Evolutionary conservation across 2,329 filamentous ascomycete species (phyloP).

Genomic region (Sclerotiophoma versabilis): DNA sequence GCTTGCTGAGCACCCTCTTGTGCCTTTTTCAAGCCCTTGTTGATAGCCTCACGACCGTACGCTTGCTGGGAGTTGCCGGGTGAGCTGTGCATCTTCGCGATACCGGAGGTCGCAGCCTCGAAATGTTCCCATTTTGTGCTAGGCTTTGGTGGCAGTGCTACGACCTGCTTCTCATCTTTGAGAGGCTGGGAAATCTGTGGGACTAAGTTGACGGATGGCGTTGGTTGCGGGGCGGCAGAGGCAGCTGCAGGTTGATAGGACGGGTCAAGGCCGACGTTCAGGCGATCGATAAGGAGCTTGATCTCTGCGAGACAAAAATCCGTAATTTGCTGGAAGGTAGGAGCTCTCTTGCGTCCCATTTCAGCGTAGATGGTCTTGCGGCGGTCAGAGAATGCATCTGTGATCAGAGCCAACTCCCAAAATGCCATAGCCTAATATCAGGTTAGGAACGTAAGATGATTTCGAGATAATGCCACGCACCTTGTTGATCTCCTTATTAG

Average conservation of each 20-base stretch:
- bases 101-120: constrained; percentile 48
- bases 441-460: constrained; percentile 14
- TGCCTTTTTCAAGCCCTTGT: constrained; percentile 43
- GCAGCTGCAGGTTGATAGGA: constrained; percentile 27
- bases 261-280: constrained; percentile 60
- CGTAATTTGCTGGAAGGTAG: constrained; percentile 82
- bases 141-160: constrained; percentile 51
- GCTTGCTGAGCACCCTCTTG: constrained; percentile 38
- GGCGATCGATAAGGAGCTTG: constrained; percentile 69
- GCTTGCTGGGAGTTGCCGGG: constrained; percentile 46
- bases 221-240: constrained; percentile 22
- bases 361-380: constrained; percentile 85
- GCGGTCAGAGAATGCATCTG: constrained; percentile 74
- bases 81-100: constrained; percentile 52
- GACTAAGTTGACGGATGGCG: constrained; percentile 53
- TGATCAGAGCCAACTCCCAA: constrained; percentile 87
- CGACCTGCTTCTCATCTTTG: constrained; percentile 55
- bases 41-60: constrained; percentile 44
- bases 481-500: constrained; percentile 79
- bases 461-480: constrained; percentile 52
- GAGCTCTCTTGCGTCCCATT: constrained; percentile 79
- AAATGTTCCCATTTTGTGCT: constrained; percentile 43
- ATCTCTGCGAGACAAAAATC: constrained; percentile 73
- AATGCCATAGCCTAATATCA: constrained; percentile 74
- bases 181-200: constrained; percentile 59